A percentile compares a stretch with the other conserved stretches of the same genome.
These are phyloP conservation scores for Colletotrichum tamarilloi DNA, from an alignment of 2,329 filamentous ascomycete species.

Conservation along the genomic window DNA sequence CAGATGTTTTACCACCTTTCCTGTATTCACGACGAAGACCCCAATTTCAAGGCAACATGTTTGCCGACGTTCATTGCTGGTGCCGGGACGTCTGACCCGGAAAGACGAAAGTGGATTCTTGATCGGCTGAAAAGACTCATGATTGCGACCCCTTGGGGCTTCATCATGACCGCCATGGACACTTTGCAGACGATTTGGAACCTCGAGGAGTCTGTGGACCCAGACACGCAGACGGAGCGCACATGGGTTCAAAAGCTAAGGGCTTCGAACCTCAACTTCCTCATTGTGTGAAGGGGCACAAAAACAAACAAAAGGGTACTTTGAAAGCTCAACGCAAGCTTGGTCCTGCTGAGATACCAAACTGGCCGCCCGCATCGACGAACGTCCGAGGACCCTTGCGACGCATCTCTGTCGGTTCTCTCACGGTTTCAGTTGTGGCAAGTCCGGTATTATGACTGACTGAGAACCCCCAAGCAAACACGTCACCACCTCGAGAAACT, in stretches of 20 bases:
- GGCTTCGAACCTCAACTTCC: conserved; percentile 53
- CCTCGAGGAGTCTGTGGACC: conserved; percentile 39
- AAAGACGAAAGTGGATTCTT: conserved; percentile 60
- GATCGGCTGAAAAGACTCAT: conserved; percentile 55
- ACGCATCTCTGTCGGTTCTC: conserved; percentile 61
- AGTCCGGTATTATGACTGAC: conserved; percentile 27
- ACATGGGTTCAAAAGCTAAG: conserved; percentile 59
- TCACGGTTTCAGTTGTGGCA: conserved; percentile 66
- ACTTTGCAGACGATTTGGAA: conserved; percentile 58
- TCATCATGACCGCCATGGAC: conserved; percentile 58
- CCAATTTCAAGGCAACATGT: conserved; percentile 65
- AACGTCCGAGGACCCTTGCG: conserved; percentile 5
- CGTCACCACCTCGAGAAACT: conserved; percentile 1
- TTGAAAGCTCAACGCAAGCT: not conserved
- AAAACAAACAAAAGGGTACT: not conserved
- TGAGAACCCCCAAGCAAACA: conserved; percentile 28
- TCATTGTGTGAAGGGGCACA: conserved; percentile 51
- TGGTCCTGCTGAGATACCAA: conserved; percentile 20
- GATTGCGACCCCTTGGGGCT: conserved; percentile 59
- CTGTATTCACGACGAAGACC: conserved; percentile 59
- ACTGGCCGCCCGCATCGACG: conserved; percentile 28
- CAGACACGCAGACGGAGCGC: conserved; percentile 36
- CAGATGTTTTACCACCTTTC: conserved; percentile 61
- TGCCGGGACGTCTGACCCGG: conserved; percentile 57
- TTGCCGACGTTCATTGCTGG: conserved; percentile 69